Evolutionary conservation across 2,329 filamentous ascomycete genomes (phyloP).

Genomic region (Neofusicoccum parvum): DNA sequence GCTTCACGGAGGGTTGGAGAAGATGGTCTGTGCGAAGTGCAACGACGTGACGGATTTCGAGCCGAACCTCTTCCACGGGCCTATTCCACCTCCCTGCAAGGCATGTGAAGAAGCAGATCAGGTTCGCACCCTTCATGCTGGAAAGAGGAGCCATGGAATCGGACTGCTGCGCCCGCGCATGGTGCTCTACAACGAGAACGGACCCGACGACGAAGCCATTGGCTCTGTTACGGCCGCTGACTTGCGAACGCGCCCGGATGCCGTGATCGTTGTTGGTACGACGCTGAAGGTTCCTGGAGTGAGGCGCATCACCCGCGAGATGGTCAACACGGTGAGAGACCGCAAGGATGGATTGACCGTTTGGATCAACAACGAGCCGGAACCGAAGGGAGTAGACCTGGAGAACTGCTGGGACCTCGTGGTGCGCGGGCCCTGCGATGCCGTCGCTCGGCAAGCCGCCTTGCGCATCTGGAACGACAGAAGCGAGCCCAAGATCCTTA

Average conservation of each 20-base stretch:
- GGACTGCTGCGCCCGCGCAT: constrained; percentile 88
- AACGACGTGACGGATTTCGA: constrained; percentile 75
- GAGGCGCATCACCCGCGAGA: constrained; percentile 82
- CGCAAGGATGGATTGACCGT: constrained; percentile 83
- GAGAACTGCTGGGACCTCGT: constrained; percentile 93
- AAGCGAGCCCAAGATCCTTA: constrained; percentile 36
- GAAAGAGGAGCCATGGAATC: constrained; percentile 91
- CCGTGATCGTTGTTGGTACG: constrained; percentile 91
- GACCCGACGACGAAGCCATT: constrained; percentile 95
- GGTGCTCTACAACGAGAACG: constrained; percentile 96
- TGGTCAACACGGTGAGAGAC: constrained; percentile 83
- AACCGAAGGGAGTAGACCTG: constrained; percentile 79
- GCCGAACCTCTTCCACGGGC: constrained; percentile 77
- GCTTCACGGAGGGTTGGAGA: constrained; percentile 87
- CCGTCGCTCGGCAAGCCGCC: constrained; percentile 74
- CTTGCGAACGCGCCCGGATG: constrained; percentile 81
- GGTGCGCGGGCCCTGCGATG: constrained; percentile 83
- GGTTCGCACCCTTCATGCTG: constrained; percentile 72
- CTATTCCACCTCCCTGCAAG: constrained; percentile 77
- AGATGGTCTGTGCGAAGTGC: constrained; percentile 98
- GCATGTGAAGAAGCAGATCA: constrained; percentile 74
- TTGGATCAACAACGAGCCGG: constrained; percentile 91
- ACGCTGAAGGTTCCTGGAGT: constrained; percentile 95
- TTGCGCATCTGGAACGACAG: constrained; percentile 61
- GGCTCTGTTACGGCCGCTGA: constrained; percentile 87